Evolutionary conservation across 2,329 filamentous ascomycete species (phyloP), one percentile per base, ranked within the genome.

Genomic region (Cladosporium cucumerinum): DNA sequence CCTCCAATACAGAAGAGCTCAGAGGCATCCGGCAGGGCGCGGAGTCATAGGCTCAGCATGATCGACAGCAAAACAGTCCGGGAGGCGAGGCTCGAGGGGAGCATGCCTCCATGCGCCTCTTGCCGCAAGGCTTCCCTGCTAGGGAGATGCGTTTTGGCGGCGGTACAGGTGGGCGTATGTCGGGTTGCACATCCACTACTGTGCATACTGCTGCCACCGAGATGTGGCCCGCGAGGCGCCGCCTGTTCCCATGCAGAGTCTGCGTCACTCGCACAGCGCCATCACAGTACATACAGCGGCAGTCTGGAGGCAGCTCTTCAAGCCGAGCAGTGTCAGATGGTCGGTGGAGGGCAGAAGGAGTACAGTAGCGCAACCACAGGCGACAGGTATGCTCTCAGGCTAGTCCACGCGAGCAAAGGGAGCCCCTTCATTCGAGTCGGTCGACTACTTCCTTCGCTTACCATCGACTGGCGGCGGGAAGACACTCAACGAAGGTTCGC

Each of bases 391-490:
- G 59, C 48, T 36, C 46, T 52, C 26, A 16, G 46, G 14, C n/a
- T 61, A 61, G 48, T 48, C 32, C 59, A 61, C 48, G 59, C 59
- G 59, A 52, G 43, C 48, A 26, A 18, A 28, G 23, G 59, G 30
- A 28, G 21, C n/a, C 3, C 10, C n/a, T 46, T 46, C n/a, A 46
- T 46, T 46, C 39, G 39, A 21, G 39, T 46, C 39, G 39, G 39
- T 36, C 59, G 30, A 61, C 25, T 61, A 49, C 55, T 30, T 61
- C 46, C 59, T 61, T 61, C 59, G 43, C 46, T 54, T 49, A 26
- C 48, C 48, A 28, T 51, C 48, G 48, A 51, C 48, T 12, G 18
- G 26, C 25, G 25, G 25, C 25, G 25, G 25, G 51, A 32, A 30
- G 26, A 51, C 51, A 30, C 51, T 54, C 51, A 54, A 32, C 51